Evolutionary conservation across 345 rosid genomes (phyloP).

Genomic region (Carallia pectinifolia): DNA sequence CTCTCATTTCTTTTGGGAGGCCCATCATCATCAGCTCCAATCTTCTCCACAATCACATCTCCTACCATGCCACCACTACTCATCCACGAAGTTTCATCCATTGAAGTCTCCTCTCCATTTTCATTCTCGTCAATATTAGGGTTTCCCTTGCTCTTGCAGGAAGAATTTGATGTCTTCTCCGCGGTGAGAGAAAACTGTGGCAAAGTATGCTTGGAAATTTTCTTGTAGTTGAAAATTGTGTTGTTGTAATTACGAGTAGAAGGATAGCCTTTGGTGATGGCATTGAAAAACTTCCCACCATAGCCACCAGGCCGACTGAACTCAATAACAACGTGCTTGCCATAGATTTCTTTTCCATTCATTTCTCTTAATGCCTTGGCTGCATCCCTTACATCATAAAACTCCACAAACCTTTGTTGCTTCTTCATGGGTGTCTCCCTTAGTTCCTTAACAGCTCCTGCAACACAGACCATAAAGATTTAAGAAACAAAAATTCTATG

Average conservation of each 20-base stretch:
- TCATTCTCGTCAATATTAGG: constrained; percentile 18
- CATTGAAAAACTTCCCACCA: constrained; percentile 45
- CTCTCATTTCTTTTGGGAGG: constrained; percentile 29
- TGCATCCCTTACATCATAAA: constrained; percentile 78
- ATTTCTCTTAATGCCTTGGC: constrained; percentile 63
- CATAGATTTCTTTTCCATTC: constrained; percentile 66
- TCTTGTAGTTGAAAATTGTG: constrained; percentile 5
- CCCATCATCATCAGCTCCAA: constrained; percentile 9
- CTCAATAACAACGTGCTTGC: constrained; percentile 55
- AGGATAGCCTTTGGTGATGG: constrained; percentile 5
- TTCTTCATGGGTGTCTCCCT: constrained; percentile 88
- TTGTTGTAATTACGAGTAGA: not conserved
- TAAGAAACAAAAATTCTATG: not conserved
- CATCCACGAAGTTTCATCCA: constrained; percentile 35
- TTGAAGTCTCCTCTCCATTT: not conserved
- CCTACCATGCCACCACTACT: constrained; percentile 10
- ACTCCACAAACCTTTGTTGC: constrained; percentile 83
- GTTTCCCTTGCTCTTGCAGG: constrained; percentile 16
- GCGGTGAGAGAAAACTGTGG: not conserved
- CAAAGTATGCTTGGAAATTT: constrained; percentile 18
- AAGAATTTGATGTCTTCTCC: too few relatives aligned
- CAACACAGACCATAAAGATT: not conserved
- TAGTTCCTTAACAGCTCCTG: constrained; percentile 76
- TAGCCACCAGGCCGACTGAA: constrained; percentile 93
- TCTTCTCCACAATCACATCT: constrained; percentile 10